These are phyloP conservation scores for Haematococcus sp. DNA, from an alignment of 139 green algal genomes.

Conservation along the genomic window DNA sequence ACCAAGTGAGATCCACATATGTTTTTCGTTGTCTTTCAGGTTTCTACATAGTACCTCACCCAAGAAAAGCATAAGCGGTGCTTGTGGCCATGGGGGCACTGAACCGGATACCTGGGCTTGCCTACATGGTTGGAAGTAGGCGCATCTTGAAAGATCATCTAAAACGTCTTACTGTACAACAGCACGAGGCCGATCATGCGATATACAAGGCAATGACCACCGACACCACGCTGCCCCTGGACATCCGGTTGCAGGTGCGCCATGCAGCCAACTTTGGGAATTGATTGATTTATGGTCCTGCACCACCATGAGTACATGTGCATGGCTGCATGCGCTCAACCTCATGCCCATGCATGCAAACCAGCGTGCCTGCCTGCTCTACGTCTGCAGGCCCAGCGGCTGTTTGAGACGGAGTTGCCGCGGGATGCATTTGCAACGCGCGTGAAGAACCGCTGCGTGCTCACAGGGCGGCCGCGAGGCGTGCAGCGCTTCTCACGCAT, in stretches of 20 bases:
- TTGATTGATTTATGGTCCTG: not conserved
- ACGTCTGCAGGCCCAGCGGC: conserved; percentile 43
- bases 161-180: conserved; percentile 32
- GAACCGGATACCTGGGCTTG: conserved; percentile 12
- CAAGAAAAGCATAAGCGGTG: too few species aligned
- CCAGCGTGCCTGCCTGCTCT: too few species aligned
- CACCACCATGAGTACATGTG: not conserved
- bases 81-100: not conserved
- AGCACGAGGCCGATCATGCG: conserved; percentile 49
- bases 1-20: too few species aligned
- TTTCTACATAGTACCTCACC: too few species aligned
- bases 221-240: conserved; percentile 48
- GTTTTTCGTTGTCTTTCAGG: too few species aligned
- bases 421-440: conserved; percentile 37
- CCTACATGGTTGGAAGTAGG: conserved; percentile 10
- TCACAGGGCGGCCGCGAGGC: conserved; percentile 40
- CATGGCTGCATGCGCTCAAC: too few species aligned
- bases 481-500: conserved; percentile 45
- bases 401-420: conserved; percentile 59
- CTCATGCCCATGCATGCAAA: too few species aligned
- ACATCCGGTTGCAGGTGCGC: conserved; percentile 40
- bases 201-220: conserved; percentile 52
- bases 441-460: conserved; percentile 51
- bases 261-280: not conserved
- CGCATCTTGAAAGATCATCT: conserved; percentile 41